Evolutionary conservation across 441 rosid genomes (phyloP), one percentile per base, ranked within the genome.

Genomic region (Geranium incanum): DNA sequence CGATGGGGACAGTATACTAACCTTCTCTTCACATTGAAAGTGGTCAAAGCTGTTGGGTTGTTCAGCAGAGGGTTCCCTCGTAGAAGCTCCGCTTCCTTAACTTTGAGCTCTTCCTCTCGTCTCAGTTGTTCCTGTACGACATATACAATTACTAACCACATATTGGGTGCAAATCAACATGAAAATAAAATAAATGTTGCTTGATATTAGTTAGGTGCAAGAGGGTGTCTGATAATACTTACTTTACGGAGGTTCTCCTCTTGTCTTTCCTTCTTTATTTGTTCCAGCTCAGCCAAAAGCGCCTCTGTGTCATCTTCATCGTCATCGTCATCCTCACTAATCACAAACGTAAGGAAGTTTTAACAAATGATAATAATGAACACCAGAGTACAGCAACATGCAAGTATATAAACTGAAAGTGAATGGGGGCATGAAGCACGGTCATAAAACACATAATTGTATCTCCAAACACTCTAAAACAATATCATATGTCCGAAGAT

Each of bases 301-400:
- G 97, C 98, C 81, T 89, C 91, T 16, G 91, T 89, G 80, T 95
- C 95, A 39, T 92, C 99, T 63, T 92, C 99, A 0, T 92, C 97
- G 0, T 88, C 96, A 0, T 91, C 92, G 0, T 86, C 89, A 0
- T 86, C 87, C 3, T 87, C 85, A 5, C 85, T 84, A 74, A 69
- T 78, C 70, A n/a, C 1, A 62, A 68, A 74, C 23, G 68, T 21
- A 38, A 41, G 4, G 16, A 64, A 50, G 59, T 13, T 50, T 28
- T 50, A 50, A 50, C 59, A 28, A 28, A 28, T 28, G 33, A 28
- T 28, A 28, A 28, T 28, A 28, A 28, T 28, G 33, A 28, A 28
- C 33, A 28, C 33, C 33, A 28, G 33, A 28, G 33, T 28, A 28
- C 33, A 28, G 3, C 33, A 28, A 28, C 33, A 28, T 28, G 33